Conservation (phyloP, 352 stramenopile genomes). For the Globisporangium nodosum region DNA sequence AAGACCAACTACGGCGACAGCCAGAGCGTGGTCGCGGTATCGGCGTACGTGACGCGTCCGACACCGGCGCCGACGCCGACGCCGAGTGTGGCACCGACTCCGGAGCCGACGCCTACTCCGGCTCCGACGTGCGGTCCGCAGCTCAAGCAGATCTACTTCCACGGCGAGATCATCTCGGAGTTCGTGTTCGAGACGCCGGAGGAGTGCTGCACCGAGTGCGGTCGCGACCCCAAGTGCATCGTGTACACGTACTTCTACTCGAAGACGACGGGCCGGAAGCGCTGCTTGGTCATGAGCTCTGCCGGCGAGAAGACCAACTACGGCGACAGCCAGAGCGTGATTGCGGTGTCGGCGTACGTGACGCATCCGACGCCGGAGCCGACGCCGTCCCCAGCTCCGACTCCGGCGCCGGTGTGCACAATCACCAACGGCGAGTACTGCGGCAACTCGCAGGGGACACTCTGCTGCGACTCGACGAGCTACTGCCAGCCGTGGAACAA, state of each 20-base stretch:
- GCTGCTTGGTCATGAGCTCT: conserved; percentile 4
- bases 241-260: conserved; percentile 12
- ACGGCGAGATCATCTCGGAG: conserved; percentile 6
- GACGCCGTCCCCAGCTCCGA: not conserved
- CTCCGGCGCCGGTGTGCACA: not conserved
- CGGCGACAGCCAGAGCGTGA: conserved; percentile 6
- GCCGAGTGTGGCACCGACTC: not conserved
- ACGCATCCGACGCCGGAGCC: not conserved
- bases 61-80: not conserved
- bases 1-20: conserved; percentile 11
- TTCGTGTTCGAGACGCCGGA: conserved; percentile 4
- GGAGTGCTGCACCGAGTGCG: conserved; percentile 8
- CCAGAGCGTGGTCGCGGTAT: conserved; percentile 1
- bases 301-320: conserved; percentile 10
- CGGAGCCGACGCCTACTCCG: not conserved
- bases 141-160: conserved; percentile 12
- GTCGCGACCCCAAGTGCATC: not conserved
- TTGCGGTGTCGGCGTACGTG: conserved; percentile 5
- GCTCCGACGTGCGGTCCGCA: conserved; percentile 3
- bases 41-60: not conserved
- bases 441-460: conserved; percentile 16
- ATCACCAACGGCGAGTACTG: conserved; percentile 11
- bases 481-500: conserved; percentile 32
- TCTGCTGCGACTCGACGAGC: conserved; percentile 7
- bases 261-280: conserved; percentile 6